Base-by-base conservation (phyloP, 2,329 filamentous ascomycete genomes). In the Xylaria polymorpha region DNA sequence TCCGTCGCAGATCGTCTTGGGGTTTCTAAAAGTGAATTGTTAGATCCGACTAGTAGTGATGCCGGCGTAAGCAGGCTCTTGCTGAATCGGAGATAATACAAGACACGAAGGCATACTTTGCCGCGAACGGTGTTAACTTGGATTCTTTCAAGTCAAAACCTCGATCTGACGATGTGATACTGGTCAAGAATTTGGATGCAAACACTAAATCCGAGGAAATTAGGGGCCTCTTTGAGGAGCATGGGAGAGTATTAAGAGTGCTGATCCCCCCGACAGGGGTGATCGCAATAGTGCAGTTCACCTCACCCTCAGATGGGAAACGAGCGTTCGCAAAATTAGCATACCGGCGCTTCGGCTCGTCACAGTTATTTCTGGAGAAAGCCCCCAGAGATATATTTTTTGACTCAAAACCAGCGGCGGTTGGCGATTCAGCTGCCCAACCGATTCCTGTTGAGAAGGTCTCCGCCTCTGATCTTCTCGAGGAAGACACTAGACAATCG, bases 61-160 rank as follows among this genome's bases (percentile, higher is more conserved):
- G 94, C 95, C 68, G 95, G 93, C 53, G 92, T 66, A 98, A 97
- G 84, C 96, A 98, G 84, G 96, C 96, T 10, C 92, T 98, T 80
- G 96, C 95, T 51, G 96, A 99, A 84, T 98, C 95, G 25, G 92
- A 96, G 71, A 89, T 97, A 74, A 98, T 99, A 67, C 94, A 97
- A 82, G 96, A 98, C 80, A 97, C 94, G 1, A 98, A 98, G 81
- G 86, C 91, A 10, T 99, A 97, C 81, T 97, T 99, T 78, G 85
- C 87, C 62, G 87, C 91, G 53, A 93, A 98, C 73, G 95, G 95
- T 43, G 92, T 98, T 25, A 94, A 98, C 80, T 85, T 99, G 56
- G 91, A 98, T 72, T 92, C 94, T 12, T 98, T 99, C 84, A 96
- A 95, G 80, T 90, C 88, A 64, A 89, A 90, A 70, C 90, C 93